Conservation (phyloP, 805 yeast species). For the Yamadazyma kitorensis region DNA sequence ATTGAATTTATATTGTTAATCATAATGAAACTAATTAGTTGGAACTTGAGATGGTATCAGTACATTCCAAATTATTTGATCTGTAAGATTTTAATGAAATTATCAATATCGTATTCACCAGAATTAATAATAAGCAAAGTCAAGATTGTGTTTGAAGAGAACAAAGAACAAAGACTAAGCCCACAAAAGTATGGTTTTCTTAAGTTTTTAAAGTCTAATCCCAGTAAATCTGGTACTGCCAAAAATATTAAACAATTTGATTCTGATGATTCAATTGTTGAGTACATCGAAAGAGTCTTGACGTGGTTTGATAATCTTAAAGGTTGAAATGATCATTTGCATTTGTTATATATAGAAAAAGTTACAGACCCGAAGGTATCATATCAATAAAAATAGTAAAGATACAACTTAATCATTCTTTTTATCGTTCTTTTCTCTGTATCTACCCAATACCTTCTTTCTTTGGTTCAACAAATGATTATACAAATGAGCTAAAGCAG, state of each 20-base stretch:
- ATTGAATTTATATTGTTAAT: slow-evolving; percentile 33
- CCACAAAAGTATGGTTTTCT: not conserved
- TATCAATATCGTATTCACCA: slow-evolving; percentile 41
- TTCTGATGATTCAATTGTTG: slow-evolving; percentile 30
- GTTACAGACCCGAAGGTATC: too few species aligned
- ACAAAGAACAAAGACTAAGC: slow-evolving; percentile 17
- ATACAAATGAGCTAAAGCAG: slow-evolving; percentile 83
- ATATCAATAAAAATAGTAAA: not conserved
- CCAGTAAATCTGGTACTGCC: too few species aligned
- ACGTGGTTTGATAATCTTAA: slow-evolving; percentile 34
- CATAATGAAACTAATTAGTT: slow-evolving; percentile 52
- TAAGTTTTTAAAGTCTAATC: slow-evolving; percentile 4
- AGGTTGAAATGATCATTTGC: too few species aligned
- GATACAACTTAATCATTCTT: not conserved
- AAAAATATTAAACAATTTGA: slow-evolving; percentile 11
- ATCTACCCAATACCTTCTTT: slow-evolving; percentile 59
- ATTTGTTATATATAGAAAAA: too few species aligned
- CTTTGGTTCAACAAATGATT: slow-evolving; percentile 90
- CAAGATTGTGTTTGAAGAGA: slow-evolving; percentile 35
- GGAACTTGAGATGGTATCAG: slow-evolving; percentile 66
- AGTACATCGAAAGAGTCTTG: slow-evolving; percentile 27
- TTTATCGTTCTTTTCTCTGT: slow-evolving; percentile 2
- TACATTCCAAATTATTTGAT: slow-evolving; percentile 44
- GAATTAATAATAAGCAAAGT: slow-evolving; percentile 37
- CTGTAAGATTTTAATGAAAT: slow-evolving; percentile 41